These are phyloP conservation scores for Lithohypha guttulata DNA, from an alignment of 2,329 filamentous ascomycete genomes.

Conservation along the genomic window DNA sequence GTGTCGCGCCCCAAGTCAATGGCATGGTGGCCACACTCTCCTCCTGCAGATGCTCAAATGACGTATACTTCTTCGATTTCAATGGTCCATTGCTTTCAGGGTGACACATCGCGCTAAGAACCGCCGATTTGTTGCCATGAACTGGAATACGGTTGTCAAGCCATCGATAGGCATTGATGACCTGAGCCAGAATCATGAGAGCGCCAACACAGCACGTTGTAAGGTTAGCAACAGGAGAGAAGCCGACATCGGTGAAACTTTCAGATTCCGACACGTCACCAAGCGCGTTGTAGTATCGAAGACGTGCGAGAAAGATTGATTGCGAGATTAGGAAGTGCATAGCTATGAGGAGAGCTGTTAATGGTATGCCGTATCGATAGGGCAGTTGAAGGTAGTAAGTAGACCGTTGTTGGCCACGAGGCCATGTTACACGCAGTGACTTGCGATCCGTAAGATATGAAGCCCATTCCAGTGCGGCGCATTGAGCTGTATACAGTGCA, in stretches of 20 bases:
- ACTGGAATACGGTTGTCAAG: conserved; percentile 7
- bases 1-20: conserved; percentile 7
- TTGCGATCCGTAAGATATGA: conserved; percentile 28
- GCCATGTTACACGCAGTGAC: conserved; percentile 30
- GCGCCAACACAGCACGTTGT: conserved; percentile 3
- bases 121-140: conserved; percentile 6
- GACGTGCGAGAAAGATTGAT: conserved; percentile 31
- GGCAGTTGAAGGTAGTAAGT: conserved; percentile 35
- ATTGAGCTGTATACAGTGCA: conserved; percentile 33
- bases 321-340: conserved; percentile 38
- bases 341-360: conserved; percentile 23
- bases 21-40: conserved; percentile 3
- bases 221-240: conserved; percentile 15
- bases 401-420: conserved; percentile 27
- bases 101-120: conserved; percentile 9
- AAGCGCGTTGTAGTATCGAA: conserved; percentile 21
- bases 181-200: conserved; percentile 4
- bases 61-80: not conserved
- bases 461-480: conserved; percentile 38
- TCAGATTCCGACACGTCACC: conserved; percentile 8
- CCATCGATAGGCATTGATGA: conserved; percentile 3
- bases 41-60: not conserved
- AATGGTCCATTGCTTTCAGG: not conserved
- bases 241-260: conserved; percentile 18
- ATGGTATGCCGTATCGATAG: conserved; percentile 28